A percentile compares a stretch with the other conserved stretches of the same genome.
Conservation (phyloP, 2,329 filamentous ascomycete genomes). For the Fusarium sublunatum region DNA sequence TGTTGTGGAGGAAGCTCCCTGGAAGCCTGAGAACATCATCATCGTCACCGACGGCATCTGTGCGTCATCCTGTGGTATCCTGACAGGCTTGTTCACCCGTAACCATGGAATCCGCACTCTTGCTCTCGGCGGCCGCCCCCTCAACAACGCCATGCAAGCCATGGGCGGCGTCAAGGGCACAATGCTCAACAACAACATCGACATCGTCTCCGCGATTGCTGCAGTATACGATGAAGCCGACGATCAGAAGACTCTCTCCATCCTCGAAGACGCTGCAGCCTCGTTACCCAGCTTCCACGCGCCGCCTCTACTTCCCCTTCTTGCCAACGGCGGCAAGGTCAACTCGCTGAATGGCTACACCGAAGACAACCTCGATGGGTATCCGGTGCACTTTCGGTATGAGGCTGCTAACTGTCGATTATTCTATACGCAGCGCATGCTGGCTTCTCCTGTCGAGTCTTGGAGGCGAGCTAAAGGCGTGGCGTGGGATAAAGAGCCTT, state of each 20-base stretch:
- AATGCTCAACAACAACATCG: slow-evolving; percentile 34
- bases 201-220: slow-evolving; percentile 20
- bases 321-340: slow-evolving; percentile 27
- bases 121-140: slow-evolving; percentile 70
- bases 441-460: slow-evolving; percentile 61
- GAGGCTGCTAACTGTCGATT: slow-evolving; percentile 71
- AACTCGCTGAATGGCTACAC: slow-evolving; percentile 39
- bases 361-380: slow-evolving; percentile 39
- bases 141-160: slow-evolving; percentile 66
- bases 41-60: slow-evolving; percentile 42
- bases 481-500: slow-evolving; percentile 34
- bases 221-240: slow-evolving; percentile 21
- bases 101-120: slow-evolving; percentile 51
- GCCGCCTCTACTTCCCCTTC: slow-evolving; percentile 53
- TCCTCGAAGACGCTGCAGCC: slow-evolving; percentile 17
- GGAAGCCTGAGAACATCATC: slow-evolving; percentile 43
- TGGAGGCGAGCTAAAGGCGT: slow-evolving; percentile 56
- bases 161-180: slow-evolving; percentile 74
- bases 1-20: slow-evolving; percentile 30
- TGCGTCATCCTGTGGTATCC: slow-evolving; percentile 41
- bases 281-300: slow-evolving; percentile 27
- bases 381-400: slow-evolving; percentile 65
- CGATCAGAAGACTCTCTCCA: slow-evolving; percentile 16
- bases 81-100: slow-evolving; percentile 51
- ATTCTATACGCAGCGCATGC: slow-evolving; percentile 67